phyloP scores from a whole-genome alignment of 257 asterid genomes.

The Catharanthus roseus region DNA sequence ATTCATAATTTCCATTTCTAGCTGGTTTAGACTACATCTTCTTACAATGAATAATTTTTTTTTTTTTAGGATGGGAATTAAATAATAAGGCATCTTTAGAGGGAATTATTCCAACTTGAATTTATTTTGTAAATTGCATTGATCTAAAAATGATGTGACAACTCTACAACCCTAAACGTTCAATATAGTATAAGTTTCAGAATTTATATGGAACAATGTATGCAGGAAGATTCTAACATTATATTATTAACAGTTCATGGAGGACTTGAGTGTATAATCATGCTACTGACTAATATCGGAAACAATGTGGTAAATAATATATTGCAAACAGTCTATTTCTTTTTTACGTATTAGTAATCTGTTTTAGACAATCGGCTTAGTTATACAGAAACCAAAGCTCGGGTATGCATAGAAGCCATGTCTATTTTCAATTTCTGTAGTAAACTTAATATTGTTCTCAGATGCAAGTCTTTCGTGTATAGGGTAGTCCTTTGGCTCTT shows the following conservation, averaged over 20 bases:
- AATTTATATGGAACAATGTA: neutral
- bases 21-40: neutral
- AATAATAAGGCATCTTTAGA: neutral
- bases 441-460: constrained; percentile 11
- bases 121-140: neutral
- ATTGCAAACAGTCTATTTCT: neutral
- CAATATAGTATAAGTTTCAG: neutral
- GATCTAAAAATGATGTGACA: neutral
- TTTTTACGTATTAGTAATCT: too few relatives aligned
- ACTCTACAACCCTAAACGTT: neutral
- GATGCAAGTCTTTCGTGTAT: constrained; percentile 29
- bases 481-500: constrained; percentile 93
- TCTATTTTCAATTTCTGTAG: neutral
- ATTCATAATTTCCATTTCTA: neutral
- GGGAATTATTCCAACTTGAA: neutral
- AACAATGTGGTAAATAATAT: neutral
- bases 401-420: neutral
- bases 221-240: neutral
- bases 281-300: neutral
- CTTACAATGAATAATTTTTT: neutral
- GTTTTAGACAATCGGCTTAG: neutral
- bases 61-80: neutral
- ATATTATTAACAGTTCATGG: neutral
- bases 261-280: neutral
- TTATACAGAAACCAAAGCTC: neutral